These are phyloP conservation scores for Pneumocystis jirovecii DNA, from an alignment of 1,139 yeast genomes.

Conservation along the genomic window DNA sequence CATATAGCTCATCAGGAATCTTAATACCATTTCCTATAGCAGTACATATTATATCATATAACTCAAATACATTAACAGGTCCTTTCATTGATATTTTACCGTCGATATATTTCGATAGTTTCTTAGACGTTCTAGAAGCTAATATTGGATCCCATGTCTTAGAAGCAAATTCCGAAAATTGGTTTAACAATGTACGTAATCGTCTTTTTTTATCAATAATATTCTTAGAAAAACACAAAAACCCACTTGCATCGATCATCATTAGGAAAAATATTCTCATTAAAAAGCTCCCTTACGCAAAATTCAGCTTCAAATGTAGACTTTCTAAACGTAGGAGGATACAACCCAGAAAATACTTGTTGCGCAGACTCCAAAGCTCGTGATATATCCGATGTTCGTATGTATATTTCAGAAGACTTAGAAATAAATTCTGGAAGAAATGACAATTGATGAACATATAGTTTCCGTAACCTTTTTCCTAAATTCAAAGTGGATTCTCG, in stretches of 20 bases:
- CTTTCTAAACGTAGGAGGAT: constrained; percentile 13
- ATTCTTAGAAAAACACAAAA: constrained; percentile 10
- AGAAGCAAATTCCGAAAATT: constrained; percentile 16
- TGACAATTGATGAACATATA: constrained; percentile 15
- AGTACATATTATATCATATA: constrained; percentile 16
- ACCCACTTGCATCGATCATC: constrained; percentile 16
- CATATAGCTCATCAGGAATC: constrained; percentile 13
- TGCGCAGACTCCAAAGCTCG: constrained; percentile 16
- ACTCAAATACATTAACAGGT: constrained; percentile 16
- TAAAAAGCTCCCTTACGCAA: constrained; percentile 15
- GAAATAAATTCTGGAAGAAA: constrained; percentile 13
- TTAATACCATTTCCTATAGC: constrained; percentile 15
- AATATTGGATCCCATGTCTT: constrained; percentile 16
- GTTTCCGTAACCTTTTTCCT: constrained; percentile 15
- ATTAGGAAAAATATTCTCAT: constrained; percentile 17
- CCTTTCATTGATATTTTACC: constrained; percentile 16
- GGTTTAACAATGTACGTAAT: not conserved
- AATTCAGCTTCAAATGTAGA: constrained; percentile 10
- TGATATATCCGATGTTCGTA: constrained; percentile 16
- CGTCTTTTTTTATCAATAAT: not conserved
- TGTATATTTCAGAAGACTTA: constrained; percentile 12
- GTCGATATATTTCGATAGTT: constrained; percentile 13
- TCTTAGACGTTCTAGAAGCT: constrained; percentile 14
- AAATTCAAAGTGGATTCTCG: constrained; percentile 14
- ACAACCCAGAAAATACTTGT: constrained; percentile 16